Conservation (phyloP, 352 stramenopile genomes). For the Thalassiosira mediterranea region DNA sequence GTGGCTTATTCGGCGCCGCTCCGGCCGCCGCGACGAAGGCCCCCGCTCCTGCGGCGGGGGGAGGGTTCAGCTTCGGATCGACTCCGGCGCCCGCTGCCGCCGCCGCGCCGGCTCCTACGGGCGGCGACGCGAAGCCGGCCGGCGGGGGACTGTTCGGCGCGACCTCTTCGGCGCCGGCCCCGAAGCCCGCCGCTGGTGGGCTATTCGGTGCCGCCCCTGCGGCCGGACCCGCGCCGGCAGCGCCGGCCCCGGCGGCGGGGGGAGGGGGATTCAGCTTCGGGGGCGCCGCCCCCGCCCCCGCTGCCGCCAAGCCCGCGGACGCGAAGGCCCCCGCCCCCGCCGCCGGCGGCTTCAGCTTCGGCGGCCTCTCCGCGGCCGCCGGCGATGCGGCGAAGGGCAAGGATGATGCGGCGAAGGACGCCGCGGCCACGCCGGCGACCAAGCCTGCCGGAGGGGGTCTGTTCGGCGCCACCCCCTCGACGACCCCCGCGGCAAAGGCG, state of each 20-base stretch:
- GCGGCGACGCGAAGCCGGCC: background rate
- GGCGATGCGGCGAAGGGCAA: constrained; percentile 6
- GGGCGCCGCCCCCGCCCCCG: background rate
- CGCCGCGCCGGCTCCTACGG: constrained; percentile 5
- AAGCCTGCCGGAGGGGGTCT: constrained; percentile 16
- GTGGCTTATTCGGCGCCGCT: background rate
- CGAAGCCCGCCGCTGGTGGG: background rate
- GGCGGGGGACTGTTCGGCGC: constrained; percentile 3
- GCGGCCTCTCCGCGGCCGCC: constrained; percentile 4
- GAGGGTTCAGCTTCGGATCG: constrained; percentile 21
- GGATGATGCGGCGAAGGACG: background rate
- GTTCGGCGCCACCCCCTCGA: constrained; percentile 13
- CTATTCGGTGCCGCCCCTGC: constrained; percentile 14
- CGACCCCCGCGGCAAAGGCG: constrained; percentile 41
- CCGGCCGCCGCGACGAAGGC: background rate
- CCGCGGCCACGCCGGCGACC: constrained; percentile 9
- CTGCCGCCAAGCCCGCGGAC: constrained; percentile 3
- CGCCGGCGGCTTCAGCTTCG: constrained; percentile 20
- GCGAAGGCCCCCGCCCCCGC: constrained; percentile 4
- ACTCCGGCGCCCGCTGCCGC: background rate
- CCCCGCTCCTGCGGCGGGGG: constrained; percentile 8
- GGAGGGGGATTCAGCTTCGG: constrained; percentile 16
- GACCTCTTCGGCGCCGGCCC: constrained; percentile 16
- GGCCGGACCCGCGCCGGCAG: background rate
- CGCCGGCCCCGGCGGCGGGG: constrained; percentile 4